Percentiles rank a stretch among this genome's conserved stretches.
phyloP scores from a whole-genome alignment of 2,329 filamentous ascomycete species.

The Calonectria pseudoreteaudii region DNA sequence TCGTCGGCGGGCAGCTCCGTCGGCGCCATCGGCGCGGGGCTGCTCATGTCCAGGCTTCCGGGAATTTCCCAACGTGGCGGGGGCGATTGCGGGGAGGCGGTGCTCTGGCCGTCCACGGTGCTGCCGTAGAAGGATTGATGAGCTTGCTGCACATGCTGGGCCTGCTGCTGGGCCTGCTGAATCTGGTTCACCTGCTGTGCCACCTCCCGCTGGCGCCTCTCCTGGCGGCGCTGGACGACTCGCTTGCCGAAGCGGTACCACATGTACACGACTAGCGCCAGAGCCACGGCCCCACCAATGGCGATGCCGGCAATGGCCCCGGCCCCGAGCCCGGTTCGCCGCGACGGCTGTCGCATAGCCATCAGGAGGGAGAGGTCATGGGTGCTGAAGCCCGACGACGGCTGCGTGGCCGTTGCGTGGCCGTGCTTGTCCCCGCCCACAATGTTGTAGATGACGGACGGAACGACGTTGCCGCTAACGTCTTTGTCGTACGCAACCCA shows the following conservation, averaged over 20 bases:
- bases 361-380: too few relatives aligned
- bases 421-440: slow-evolving; percentile 7
- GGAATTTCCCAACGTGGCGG: background rate
- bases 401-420: background rate
- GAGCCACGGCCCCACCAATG: slow-evolving; percentile 45
- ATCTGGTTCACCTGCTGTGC: background rate
- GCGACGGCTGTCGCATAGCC: too few relatives aligned
- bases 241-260: slow-evolving; percentile 12
- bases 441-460: slow-evolving; percentile 1
- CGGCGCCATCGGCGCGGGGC: background rate
- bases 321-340: slow-evolving; percentile 36
- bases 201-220: background rate
- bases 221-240: slow-evolving; percentile 9
- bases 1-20: background rate
- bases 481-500: slow-evolving; percentile 64
- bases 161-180: background rate
- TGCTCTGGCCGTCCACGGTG: background rate
- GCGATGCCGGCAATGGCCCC: slow-evolving; percentile 57
- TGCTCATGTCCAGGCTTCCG: background rate
- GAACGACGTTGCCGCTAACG: slow-evolving; percentile 5
- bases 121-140: slow-evolving; percentile 5
- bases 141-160: background rate
- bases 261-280: slow-evolving; percentile 37
- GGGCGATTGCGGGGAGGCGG: background rate
- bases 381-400: background rate